Conservation (phyloP, 345 rosid genomes). For the Aquilaria sinensis region DNA sequence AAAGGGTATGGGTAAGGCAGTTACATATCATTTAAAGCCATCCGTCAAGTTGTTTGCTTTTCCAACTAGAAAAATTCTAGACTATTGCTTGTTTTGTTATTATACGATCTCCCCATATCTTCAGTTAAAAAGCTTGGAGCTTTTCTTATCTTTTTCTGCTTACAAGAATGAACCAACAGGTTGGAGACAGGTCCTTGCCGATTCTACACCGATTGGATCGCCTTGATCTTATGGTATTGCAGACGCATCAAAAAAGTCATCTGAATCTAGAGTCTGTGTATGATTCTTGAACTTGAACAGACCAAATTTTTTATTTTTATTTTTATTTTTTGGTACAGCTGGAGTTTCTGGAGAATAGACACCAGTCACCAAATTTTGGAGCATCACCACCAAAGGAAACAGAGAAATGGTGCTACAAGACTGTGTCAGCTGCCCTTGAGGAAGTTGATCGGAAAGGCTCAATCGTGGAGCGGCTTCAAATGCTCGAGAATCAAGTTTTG, state of each 20-base stretch:
- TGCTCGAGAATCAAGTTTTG: slow-evolving; percentile 30
- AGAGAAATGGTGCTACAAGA: slow-evolving; percentile 17
- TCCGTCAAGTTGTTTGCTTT: too few relatives aligned
- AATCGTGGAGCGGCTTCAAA: slow-evolving; percentile 20
- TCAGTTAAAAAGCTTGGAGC: too few relatives aligned
- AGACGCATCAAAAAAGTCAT: neutral
- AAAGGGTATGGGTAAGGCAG: too few relatives aligned
- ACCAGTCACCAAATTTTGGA: slow-evolving; percentile 2
- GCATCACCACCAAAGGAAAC: too few relatives aligned
- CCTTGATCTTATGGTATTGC: slow-evolving; percentile 31
- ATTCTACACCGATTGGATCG: slow-evolving; percentile 32
- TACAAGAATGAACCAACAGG: too few relatives aligned
- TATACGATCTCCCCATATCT: too few relatives aligned
- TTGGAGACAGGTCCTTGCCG: slow-evolving; percentile 10
- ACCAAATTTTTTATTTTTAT: too few relatives aligned
- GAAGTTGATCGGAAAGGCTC: slow-evolving; percentile 34
- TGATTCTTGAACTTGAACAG: too few relatives aligned
- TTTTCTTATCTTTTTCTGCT: too few relatives aligned
- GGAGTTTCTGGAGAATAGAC: slow-evolving; percentile 27
- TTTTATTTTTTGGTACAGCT: slow-evolving; percentile 13
- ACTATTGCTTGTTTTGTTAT: too few relatives aligned
- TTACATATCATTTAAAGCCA: slow-evolving; percentile 8
- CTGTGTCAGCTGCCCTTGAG: slow-evolving; percentile 27
- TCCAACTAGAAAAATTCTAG: too few relatives aligned
- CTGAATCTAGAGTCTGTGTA: too few relatives aligned